phyloP scores from a whole-genome alignment of 352 stramenopile genomes.

The Pythium rhizo-oryzae region DNA sequence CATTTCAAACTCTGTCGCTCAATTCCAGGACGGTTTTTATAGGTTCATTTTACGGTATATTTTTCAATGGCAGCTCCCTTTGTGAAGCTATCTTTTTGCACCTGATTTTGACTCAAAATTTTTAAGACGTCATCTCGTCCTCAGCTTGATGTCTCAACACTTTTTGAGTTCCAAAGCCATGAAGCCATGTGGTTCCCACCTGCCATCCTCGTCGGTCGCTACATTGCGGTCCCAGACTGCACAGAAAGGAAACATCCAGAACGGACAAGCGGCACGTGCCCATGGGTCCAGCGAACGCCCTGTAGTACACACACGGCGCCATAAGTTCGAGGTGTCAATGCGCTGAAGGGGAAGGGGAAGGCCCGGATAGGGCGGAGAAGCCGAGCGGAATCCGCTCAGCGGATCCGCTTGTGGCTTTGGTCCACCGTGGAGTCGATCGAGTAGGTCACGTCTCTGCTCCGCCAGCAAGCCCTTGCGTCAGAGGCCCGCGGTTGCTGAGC shows the following conservation, averaged over 20 bases:
- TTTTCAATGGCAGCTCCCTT: background rate
- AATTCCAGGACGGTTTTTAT: constrained; percentile 18
- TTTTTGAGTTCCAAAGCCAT: constrained; percentile 15
- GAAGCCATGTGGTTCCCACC: constrained; percentile 15
- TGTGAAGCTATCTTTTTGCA: background rate
- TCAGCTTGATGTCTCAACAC: constrained; percentile 19
- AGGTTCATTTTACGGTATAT: constrained; percentile 16
- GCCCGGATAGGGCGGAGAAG: background rate
- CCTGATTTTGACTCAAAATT: background rate
- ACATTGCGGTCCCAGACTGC: background rate
- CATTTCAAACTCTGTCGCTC: too few relatives aligned
- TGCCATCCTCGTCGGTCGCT: background rate
- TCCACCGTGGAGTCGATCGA: too few relatives aligned
- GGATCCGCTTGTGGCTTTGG: background rate
- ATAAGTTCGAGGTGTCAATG: background rate
- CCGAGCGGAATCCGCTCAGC: background rate
- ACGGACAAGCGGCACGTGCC: constrained; percentile 22
- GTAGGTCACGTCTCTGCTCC: background rate
- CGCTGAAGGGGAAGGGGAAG: constrained; percentile 14
- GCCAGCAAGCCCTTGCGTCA: background rate
- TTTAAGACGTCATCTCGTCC: constrained; percentile 4
- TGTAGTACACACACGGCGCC: background rate
- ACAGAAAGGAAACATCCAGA: constrained; percentile 22
- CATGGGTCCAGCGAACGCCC: constrained; percentile 4
- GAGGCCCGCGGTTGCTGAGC: too few relatives aligned